phyloP scores from a whole-genome alignment of 176 grass and related monocot genomes.

The Tuctoria greenei region DNA sequence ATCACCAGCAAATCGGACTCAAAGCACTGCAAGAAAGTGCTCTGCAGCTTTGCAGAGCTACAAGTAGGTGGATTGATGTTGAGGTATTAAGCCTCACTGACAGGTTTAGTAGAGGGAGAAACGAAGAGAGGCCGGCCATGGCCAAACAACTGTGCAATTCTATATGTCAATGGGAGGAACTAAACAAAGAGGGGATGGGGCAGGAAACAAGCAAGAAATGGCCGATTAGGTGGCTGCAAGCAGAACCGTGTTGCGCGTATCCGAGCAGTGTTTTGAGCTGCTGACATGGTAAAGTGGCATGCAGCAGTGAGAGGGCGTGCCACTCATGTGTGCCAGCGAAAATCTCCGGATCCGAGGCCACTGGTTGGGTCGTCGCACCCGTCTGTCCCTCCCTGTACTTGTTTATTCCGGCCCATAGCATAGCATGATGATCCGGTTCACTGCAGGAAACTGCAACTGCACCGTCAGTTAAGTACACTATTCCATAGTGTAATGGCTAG shows the following conservation, averaged over 20 bases:
- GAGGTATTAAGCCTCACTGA: slow-evolving; percentile 46
- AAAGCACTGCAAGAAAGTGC: background rate
- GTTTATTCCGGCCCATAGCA: slow-evolving; percentile 30
- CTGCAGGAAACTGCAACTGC: background rate
- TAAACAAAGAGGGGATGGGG: background rate
- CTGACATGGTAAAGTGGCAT: slow-evolving; percentile 32
- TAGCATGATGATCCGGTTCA: background rate
- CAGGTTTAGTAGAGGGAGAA: slow-evolving; percentile 39
- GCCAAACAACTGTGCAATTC: slow-evolving; percentile 1
- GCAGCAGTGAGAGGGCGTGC: too few species aligned
- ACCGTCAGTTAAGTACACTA: background rate
- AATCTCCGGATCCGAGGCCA: slow-evolving; percentile 86
- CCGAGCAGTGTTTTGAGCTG: slow-evolving; percentile 10
- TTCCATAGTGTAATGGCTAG: background rate
- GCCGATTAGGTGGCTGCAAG: slow-evolving; percentile 37
- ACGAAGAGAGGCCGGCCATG: slow-evolving; percentile 11
- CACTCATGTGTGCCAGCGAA: slow-evolving; percentile 34
- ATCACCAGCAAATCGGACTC: slow-evolving; percentile 38
- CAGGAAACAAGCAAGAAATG: slow-evolving; percentile 43
- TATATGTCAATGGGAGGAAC: slow-evolving; percentile 27
- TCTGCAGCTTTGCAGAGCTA: slow-evolving; percentile 32
- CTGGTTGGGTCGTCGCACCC: slow-evolving; percentile 45
- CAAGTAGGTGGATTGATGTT: slow-evolving; percentile 32
- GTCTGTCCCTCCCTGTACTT: slow-evolving; percentile 33
- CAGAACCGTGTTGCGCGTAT: background rate